A percentile compares a stretch with the other conserved stretches of the same genome.
These are phyloP conservation scores for Acmispon strigosus DNA, from an alignment of 306 rosid species.

Conservation along the genomic window DNA sequence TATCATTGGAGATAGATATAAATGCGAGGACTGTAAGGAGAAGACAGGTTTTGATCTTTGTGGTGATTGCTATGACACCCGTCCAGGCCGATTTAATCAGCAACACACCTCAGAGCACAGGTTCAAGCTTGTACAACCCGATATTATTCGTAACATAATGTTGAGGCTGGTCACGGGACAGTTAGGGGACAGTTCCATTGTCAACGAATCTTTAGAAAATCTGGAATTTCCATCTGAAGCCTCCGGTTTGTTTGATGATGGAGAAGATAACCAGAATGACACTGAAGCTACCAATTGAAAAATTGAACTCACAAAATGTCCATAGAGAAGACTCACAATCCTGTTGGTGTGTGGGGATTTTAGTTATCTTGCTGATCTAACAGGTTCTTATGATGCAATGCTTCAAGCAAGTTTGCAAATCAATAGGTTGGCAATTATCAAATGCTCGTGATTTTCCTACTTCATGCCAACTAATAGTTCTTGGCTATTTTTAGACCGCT, in stretches of 20 bases:
- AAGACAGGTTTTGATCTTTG: slow-evolving; percentile 80
- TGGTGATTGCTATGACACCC: slow-evolving; percentile 50
- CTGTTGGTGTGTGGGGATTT: background rate
- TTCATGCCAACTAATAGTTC: background rate
- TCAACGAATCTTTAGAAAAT: slow-evolving; percentile 22
- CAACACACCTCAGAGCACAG: slow-evolving; percentile 84
- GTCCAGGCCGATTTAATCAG: slow-evolving; percentile 91
- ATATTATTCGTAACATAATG: slow-evolving; percentile 15
- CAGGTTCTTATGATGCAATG: background rate
- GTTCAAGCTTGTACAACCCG: slow-evolving; percentile 37
- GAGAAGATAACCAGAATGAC: slow-evolving; percentile 34
- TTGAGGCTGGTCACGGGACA: slow-evolving; percentile 26
- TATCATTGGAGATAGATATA: slow-evolving; percentile 74
- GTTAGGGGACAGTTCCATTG: slow-evolving; percentile 24
- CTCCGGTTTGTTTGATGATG: slow-evolving; percentile 7
- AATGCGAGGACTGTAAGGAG: slow-evolving; percentile 69
- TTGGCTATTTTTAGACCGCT: background rate
- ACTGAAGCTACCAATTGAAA: slow-evolving; percentile 29
- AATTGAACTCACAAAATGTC: background rate
- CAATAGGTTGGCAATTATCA: background rate
- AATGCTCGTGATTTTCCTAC: background rate
- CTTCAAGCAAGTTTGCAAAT: background rate
- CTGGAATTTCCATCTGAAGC: slow-evolving; percentile 22
- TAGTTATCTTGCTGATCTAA: background rate
- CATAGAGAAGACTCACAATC: slow-evolving; percentile 11